These are phyloP conservation scores for Eutrema japonicum DNA, from an alignment of 345 rosid species.

Conservation along the genomic window DNA sequence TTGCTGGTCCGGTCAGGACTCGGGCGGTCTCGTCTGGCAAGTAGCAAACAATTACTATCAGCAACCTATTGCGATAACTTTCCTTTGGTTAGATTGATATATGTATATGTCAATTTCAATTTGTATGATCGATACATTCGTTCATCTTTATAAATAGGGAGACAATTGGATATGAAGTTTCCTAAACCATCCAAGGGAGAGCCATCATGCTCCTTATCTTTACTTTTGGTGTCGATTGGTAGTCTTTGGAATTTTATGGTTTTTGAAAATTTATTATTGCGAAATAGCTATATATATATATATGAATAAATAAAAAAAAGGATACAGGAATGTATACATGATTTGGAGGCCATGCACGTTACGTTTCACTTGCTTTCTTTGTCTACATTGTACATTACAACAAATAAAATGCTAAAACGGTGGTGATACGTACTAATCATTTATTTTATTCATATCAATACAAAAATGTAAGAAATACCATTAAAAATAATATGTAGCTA, in stretches of 20 bases:
- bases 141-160: slow-evolving; percentile 23
- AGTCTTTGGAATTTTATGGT: slow-evolving; percentile 33
- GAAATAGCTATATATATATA: slow-evolving; percentile 1
- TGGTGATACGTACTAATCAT: slow-evolving; percentile 28
- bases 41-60: background rate
- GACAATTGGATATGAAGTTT: slow-evolving; percentile 32
- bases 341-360: slow-evolving; percentile 46
- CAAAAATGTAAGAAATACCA: slow-evolving; percentile 9
- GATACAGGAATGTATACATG: slow-evolving; percentile 14
- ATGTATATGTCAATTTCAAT: background rate
- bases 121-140: slow-evolving; percentile 20
- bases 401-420: slow-evolving; percentile 34
- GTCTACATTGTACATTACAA: slow-evolving; percentile 45
- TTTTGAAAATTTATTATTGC: slow-evolving; percentile 12
- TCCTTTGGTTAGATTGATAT: slow-evolving; percentile 4
- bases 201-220: slow-evolving; percentile 41
- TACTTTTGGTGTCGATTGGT: slow-evolving; percentile 28
- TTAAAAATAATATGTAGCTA: background rate
- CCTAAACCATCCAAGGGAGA: slow-evolving; percentile 35
- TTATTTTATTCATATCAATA: slow-evolving; percentile 17
- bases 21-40: slow-evolving; percentile 3
- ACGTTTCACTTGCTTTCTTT: slow-evolving; percentile 42
- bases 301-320: background rate
- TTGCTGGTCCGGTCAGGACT: slow-evolving; percentile 13
- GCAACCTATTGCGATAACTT: background rate